Conservation (phyloP, 768 basidiomycete genomes). For the Leccinum pellstonianum region DNA sequence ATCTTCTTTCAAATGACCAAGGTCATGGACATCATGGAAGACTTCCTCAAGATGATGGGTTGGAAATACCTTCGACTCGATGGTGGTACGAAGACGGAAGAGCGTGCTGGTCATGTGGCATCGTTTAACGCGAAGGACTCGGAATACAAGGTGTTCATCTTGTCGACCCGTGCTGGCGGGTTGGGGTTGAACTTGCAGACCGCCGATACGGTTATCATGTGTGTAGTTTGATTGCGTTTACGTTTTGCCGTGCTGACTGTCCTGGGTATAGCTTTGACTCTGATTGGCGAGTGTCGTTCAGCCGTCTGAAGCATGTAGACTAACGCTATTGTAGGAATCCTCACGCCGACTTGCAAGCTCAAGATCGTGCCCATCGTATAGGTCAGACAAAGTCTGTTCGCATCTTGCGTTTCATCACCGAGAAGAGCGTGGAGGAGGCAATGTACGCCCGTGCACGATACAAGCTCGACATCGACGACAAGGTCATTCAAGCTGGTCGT, state of each 20-base stretch:
- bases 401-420: conserved; percentile 94
- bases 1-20: conserved; percentile 99
- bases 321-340: conserved; percentile 70
- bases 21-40: conserved; percentile 98
- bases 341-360: conserved; percentile 97
- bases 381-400: conserved; percentile 98
- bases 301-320: background rate
- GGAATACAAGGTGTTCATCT: conserved; percentile 86
- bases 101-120: conserved; percentile 83
- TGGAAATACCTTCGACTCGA: conserved; percentile 92
- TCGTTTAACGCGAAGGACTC: conserved; percentile 88
- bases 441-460: conserved; percentile 93
- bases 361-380: conserved; percentile 99
- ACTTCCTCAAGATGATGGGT: conserved; percentile 84
- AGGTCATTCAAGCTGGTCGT: conserved; percentile 98
- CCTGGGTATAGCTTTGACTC: conserved; percentile 61
- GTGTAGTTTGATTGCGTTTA: conserved; percentile 31
- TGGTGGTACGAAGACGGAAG: conserved; percentile 94
- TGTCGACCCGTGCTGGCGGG: conserved; percentile 93
- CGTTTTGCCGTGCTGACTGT: conserved; percentile 7
- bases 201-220: conserved; percentile 96
- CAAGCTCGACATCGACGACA: conserved; percentile 98
- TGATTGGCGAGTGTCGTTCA: conserved; percentile 50
- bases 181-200: conserved; percentile 94
- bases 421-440: conserved; percentile 97